Conservation (phyloP, 2,329 filamentous ascomycete species). For the Colletotrichum acutatum region DNA sequence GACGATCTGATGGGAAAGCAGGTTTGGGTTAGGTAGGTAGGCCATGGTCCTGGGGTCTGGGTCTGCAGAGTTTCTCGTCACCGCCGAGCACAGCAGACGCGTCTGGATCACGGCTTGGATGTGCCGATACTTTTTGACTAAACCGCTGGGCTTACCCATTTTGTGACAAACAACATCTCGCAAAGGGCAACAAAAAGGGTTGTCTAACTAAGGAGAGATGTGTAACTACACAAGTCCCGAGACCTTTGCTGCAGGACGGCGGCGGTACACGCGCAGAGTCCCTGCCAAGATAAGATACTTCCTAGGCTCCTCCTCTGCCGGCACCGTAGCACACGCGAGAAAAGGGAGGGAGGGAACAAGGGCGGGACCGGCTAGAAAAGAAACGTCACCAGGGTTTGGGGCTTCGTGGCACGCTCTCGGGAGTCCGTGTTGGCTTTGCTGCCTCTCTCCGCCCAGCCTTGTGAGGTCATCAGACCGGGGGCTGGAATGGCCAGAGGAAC, state of each 20-base stretch:
- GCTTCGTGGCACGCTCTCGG: slow-evolving; percentile 26
- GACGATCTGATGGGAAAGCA: slow-evolving; percentile 15
- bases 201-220: not conserved
- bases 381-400: slow-evolving; percentile 26
- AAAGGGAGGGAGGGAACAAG: slow-evolving; percentile 9
- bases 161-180: not conserved
- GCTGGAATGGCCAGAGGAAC: slow-evolving; percentile 4
- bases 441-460: not conserved
- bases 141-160: not conserved
- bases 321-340: not conserved
- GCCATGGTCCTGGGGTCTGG: not conserved
- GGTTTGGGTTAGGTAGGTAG: slow-evolving; percentile 33
- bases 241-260: slow-evolving; percentile 3
- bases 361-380: slow-evolving; percentile 7
- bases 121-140: slow-evolving; percentile 3
- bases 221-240: slow-evolving; percentile 1
- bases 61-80: slow-evolving; percentile 28
- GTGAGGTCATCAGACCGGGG: slow-evolving; percentile 30
- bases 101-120: not conserved
- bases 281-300: slow-evolving; percentile 25
- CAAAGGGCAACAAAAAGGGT: too few species aligned
- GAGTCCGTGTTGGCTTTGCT: not conserved
- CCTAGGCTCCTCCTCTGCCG: not conserved
- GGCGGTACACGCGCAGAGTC: slow-evolving; percentile 3
- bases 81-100: slow-evolving; percentile 22